Conservation (phyloP, 306 rosid species). For the Benincasa hispida region DNA sequence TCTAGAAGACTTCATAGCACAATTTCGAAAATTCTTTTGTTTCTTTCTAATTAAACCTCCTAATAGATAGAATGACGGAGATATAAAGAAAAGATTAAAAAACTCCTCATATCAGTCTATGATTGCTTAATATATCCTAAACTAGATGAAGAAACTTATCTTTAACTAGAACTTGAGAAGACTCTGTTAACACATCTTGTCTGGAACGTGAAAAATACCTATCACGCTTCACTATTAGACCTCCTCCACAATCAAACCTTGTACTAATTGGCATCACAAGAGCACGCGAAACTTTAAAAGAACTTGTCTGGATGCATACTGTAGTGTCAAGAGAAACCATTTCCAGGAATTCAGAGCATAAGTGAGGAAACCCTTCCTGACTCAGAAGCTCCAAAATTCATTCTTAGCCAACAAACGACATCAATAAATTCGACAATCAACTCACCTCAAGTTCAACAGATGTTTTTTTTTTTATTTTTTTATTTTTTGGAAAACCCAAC, state of each 20-base stretch:
- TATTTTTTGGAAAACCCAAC: neutral
- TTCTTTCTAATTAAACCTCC: neutral
- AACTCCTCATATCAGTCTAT: neutral
- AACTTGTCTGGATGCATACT: neutral
- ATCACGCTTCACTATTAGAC: neutral
- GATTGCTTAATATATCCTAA: neutral
- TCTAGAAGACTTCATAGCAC: neutral
- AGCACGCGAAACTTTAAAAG: neutral
- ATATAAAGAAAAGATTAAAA: neutral
- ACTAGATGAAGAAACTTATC: neutral
- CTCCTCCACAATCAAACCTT: neutral
- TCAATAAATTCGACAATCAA: neutral
- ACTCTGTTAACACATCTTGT: neutral
- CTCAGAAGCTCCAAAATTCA: neutral
- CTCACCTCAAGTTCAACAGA: neutral
- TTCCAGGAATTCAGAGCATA: neutral
- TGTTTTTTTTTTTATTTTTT: neutral
- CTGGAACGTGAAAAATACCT: no score
- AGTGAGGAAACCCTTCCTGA: neutral
- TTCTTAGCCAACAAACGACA: neutral
- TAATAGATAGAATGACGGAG: neutral
- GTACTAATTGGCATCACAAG: neutral
- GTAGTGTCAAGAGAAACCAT: neutral
- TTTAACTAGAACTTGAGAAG: neutral
- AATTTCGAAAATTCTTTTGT: neutral